Conservation (phyloP, 345 rosid species). For the Stellera chamaejasme region DNA sequence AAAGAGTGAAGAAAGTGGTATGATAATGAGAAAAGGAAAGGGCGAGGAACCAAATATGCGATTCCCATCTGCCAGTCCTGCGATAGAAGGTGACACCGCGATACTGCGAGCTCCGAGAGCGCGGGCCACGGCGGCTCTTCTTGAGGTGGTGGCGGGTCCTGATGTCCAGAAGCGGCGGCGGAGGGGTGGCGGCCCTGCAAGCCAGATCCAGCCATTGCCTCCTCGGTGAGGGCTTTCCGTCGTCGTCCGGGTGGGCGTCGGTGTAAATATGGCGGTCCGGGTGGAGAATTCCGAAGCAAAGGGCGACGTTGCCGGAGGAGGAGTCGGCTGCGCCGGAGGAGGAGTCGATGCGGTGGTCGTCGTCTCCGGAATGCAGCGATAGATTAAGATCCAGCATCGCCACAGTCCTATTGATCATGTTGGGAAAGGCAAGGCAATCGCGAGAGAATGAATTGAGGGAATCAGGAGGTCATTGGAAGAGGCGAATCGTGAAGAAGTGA, state of each 20-base stretch:
- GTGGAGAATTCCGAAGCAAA: slow-evolving; percentile 26
- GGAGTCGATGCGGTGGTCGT: slow-evolving; percentile 20
- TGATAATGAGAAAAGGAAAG: neutral
- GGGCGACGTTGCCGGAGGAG: slow-evolving; percentile 17
- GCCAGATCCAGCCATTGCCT: slow-evolving; percentile 30
- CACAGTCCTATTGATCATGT: neutral
- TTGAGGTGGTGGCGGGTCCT: slow-evolving; percentile 24
- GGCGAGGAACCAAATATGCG: slow-evolving; percentile 60
- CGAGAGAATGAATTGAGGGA: neutral
- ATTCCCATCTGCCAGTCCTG: slow-evolving; percentile 79
- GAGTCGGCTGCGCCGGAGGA: slow-evolving; percentile 33
- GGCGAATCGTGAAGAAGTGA: neutral
- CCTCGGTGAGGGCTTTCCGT: slow-evolving; percentile 6
- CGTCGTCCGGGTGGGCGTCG: slow-evolving; percentile 26
- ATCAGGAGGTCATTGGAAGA: neutral
- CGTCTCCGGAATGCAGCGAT: slow-evolving; percentile 6
- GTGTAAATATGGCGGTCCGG: neutral
- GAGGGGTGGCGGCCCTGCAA: slow-evolving; percentile 14
- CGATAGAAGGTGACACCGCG: slow-evolving; percentile 77
- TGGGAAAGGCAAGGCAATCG: too few species aligned
- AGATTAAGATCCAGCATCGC: slow-evolving; percentile 47
- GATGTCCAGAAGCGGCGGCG: slow-evolving; percentile 15
- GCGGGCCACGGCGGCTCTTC: slow-evolving; percentile 75
- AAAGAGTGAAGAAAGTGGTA: neutral
- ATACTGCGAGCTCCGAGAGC: slow-evolving; percentile 73